Evolutionary conservation across 2,329 filamentous ascomycete genomes (phyloP).

Genomic region (Arthrobotrys conoides): DNA sequence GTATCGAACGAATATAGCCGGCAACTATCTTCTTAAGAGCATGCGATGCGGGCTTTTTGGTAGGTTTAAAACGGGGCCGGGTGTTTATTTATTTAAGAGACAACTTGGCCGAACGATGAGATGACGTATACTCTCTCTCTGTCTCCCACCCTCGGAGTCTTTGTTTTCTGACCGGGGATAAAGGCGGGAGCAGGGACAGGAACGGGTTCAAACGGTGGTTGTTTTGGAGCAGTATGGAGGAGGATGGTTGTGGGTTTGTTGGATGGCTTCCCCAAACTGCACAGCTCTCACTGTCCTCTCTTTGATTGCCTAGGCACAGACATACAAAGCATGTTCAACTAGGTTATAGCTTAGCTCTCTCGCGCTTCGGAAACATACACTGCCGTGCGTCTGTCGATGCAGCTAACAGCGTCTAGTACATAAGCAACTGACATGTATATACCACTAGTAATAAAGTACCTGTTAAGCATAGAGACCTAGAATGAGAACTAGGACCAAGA

Average conservation of each 20-base stretch:
- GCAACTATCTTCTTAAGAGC: not conserved
- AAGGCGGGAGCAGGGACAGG: not conserved
- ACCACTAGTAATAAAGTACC: not conserved
- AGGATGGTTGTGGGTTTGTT: slow-evolving; percentile 8
- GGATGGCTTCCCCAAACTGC: slow-evolving; percentile 1
- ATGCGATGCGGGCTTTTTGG: not conserved
- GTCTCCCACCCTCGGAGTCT: not conserved
- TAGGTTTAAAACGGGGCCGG: not conserved
- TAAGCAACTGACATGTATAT: too few species aligned
- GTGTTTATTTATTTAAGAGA: slow-evolving; percentile 1
- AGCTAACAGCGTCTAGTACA: not conserved
- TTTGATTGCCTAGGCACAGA: too few species aligned
- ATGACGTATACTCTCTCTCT: slow-evolving; percentile 33
- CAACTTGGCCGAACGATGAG: slow-evolving; percentile 34
- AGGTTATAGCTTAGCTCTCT: not conserved
- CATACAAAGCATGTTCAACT: too few species aligned
- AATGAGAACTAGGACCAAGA: not conserved
- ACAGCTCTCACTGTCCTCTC: too few species aligned
- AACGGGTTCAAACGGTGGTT: slow-evolving; percentile 3
- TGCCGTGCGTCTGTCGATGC: slow-evolving; percentile 1
- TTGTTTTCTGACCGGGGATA: not conserved
- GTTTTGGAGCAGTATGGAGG: not conserved
- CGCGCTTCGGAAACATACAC: slow-evolving; percentile 10
- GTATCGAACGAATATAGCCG: not conserved
- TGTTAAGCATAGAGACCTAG: not conserved